Base-by-base conservation (phyloP, 306 rosid genomes). In the Crotalaria pallida region DNA sequence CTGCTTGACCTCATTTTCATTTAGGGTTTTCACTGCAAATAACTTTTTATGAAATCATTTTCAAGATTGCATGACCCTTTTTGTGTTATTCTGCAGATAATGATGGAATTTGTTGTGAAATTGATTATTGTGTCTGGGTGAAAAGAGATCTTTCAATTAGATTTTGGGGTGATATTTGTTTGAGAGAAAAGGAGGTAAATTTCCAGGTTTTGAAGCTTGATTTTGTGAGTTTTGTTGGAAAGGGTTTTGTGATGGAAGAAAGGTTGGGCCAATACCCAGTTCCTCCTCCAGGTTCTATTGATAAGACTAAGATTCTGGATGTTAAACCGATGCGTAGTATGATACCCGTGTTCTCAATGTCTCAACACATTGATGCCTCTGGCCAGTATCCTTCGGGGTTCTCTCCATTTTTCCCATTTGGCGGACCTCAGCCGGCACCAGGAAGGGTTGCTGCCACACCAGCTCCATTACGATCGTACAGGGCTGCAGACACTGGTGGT, bases 241-340 rank as follows among this genome's bases (percentile, higher is more conserved):
- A 71, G 82, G 70, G 59, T 47, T 56, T 4, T 79, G 65, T 44
- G 34, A 88, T 88, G 94, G 85, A 85, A 71, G 79, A 78, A 69
- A 81, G 79, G 43, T 67, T 72, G 11, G 83, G 82, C 57, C 83
- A 65, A 38, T 49, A 67, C 71, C 69, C 77, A 33, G 84, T 65
- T 82, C 74, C 86, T 74, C 75, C 83, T 63, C 56, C 81, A 9
- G 80, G 80, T 60, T 65, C 81, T 16, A 59, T 82, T 66, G 89
- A 88, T 65, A 88, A 82, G 84, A 69, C 81, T 3, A 80, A 48
- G 77, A 78, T 88, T 77, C 59, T 84, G 60, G 91, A 86, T 82
- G 76, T 86, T n/a, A 86, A 78, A 68, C 95, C 95, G 57, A 33
- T 88, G 58, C 80, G 88, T 61, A 53, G 78, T 80, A 73, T 88